Conservation (phyloP, 768 basidiomycete species). For the Auricularia sp. region DNA sequence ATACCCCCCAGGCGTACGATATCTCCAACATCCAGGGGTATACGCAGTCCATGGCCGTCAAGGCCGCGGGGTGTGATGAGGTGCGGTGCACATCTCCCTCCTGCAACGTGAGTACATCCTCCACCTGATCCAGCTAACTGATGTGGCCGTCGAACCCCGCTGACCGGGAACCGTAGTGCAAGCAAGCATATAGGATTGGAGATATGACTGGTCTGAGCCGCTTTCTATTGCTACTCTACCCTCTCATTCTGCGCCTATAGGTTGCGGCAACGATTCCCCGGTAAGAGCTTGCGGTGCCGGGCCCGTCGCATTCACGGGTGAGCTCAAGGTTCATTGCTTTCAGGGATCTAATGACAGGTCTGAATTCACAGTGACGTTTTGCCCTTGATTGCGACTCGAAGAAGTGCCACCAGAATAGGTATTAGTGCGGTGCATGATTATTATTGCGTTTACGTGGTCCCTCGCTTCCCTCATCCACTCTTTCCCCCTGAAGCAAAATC, state of each 20-base stretch:
- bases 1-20: slow-evolving; percentile 27
- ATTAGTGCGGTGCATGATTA: no score
- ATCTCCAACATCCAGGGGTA: slow-evolving; percentile 36
- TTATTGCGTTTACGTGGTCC: no score
- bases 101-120: not conserved
- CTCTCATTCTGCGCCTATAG: not conserved
- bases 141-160: not conserved
- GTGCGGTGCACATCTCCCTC: slow-evolving; percentile 24
- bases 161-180: not conserved
- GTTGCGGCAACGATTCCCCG: slow-evolving; percentile 1
- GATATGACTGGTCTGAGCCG: not conserved
- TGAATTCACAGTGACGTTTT: not conserved
- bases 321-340: not conserved
- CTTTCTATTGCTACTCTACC: not conserved
- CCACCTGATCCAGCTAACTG: not conserved
- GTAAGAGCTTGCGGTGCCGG: slow-evolving; percentile 4
- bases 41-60: slow-evolving; percentile 28
- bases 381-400: not conserved
- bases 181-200: not conserved
- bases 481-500: no score
- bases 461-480: no score
- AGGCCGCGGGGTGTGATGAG: slow-evolving; percentile 28
- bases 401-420: no score
- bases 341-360: not conserved
- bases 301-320: not conserved